Evolutionary conservation across 164 flowering plant species (phyloP), one percentile per base, ranked within the genome.

Genomic region (Brasenia schreberi): DNA sequence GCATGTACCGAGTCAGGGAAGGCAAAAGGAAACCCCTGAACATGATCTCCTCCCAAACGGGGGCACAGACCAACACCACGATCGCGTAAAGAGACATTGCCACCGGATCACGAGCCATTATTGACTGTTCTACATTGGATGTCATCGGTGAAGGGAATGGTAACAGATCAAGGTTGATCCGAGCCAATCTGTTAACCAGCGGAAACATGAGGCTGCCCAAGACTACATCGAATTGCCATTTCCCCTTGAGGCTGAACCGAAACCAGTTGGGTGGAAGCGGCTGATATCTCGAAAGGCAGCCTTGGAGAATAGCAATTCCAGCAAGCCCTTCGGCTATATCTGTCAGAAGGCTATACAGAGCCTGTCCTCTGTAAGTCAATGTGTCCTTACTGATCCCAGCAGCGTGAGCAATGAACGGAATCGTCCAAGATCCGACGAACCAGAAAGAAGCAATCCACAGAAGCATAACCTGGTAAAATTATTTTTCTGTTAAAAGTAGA

Each of bases 1-100:
- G 98, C 98, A 94, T 89, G 82, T 89, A 94, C 64, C 74, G 87
- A 39, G 95, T 94, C 77, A 94, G 75, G 11, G 98, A 94, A 17
- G 98, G 98, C 61, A 94, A 83, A 33, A 94, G 93, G 70, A 94
- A 94, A 7, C 98, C 98, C 27, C 98, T 83, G 67, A 94, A 94
- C 7, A 94, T 87, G 11, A 94, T 84, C 78, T 94, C 98, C 73
- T 94, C 98, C 98, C 98, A 91, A 7, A 91, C 71, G 1, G 97
- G 98, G 33, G 98, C 97, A 70, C 98, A 94, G 6, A 94, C 85
- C 6, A 94, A 78, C 63, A 94, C 95, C 17, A 94, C 97, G 14
- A 87, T 58, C 12, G 85, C 96, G 70, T 94, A 94, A 4, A 94
- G 76, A 11, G 81, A 87, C 98, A 94, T 94, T 11, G 98, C 98